These are phyloP conservation scores for Bonia amplexicaulis DNA, from an alignment of 176 grass and related monocot genomes.

Conservation along the genomic window DNA sequence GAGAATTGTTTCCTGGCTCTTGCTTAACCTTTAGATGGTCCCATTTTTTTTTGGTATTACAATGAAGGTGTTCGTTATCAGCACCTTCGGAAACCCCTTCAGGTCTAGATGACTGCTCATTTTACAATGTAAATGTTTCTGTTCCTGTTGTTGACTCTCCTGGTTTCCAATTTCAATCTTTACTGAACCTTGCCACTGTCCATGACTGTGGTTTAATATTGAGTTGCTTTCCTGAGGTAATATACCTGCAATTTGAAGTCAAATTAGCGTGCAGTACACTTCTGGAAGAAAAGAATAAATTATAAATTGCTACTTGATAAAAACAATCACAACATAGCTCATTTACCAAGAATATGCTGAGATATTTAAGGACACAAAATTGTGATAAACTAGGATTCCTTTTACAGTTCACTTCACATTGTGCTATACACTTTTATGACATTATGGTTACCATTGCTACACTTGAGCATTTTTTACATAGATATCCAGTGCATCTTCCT, in stretches of 20 bases:
- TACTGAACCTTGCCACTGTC: slow-evolving; percentile 44
- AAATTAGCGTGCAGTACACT: slow-evolving; percentile 9
- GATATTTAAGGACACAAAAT: not conserved
- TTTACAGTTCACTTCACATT: not conserved
- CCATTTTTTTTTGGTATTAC: slow-evolving; percentile 26
- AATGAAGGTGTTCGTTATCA: slow-evolving; percentile 21
- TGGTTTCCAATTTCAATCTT: slow-evolving; percentile 42
- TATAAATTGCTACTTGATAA: not conserved
- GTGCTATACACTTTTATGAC: not conserved
- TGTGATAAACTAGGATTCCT: slow-evolving; percentile 4
- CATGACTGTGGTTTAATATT: slow-evolving; percentile 45
- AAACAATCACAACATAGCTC: not conserved
- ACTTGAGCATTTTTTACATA: not conserved
- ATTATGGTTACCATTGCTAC: not conserved
- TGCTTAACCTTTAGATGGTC: slow-evolving; percentile 36
- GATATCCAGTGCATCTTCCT: not conserved
- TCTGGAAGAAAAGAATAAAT: slow-evolving; percentile 3
- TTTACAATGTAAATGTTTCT: slow-evolving; percentile 29
- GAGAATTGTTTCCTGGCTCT: slow-evolving; percentile 49
- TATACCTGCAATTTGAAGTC: slow-evolving; percentile 32
- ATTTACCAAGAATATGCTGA: not conserved
- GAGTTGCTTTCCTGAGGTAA: slow-evolving; percentile 47
- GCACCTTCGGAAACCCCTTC: slow-evolving; percentile 28
- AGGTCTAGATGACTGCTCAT: slow-evolving; percentile 39
- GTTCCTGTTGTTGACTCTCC: slow-evolving; percentile 53